Evolutionary conservation across 192 early-diverging fungal species (phyloP), one percentile per base, ranked within the genome.

Genomic region (Umbelopsis vinacea): DNA sequence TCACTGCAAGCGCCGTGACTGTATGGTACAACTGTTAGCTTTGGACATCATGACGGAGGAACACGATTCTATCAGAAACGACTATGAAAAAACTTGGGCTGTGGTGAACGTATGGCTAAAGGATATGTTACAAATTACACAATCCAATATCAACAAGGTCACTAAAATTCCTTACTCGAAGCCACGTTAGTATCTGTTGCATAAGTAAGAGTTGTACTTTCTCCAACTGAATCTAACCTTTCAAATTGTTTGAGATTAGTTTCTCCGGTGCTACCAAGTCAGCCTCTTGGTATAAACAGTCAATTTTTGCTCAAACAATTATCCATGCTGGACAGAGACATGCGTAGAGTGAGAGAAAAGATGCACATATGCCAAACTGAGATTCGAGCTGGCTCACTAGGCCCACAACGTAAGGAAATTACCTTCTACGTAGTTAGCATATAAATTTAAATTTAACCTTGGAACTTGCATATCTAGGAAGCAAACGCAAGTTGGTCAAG

Each of bases 1-100:
- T 71, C 82, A 85, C 66, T 71, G 70, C 22, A 79, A 78, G 29
- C 78, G 87, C 10, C 77, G 85, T 17, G 84, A 88, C 37, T 85
- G 76, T 43, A 57, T 88, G 19, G 75, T 80, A 22, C 82, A 88
- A 46, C 74, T 88, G 6, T 52, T 88, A 37, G 82, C 83, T 0
- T 40, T 81, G 35, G 70, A 71, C 46, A 67, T 75, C 14, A 81
- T 81, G 79, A 74, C 73, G 1, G 53, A 57, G n/a, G 71, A 66
- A 15, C 71, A 75, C 48, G 69, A 74, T 48, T 74, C 73, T 4
- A 67, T 48, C 4, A 35, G 73, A 12, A 46, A 33, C 8, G 67
- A 71, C 24, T 79, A 75, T 66, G 67, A 69, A 6, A 38, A 53
- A 29, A 71, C 21, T 35, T 73, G 53, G 71, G 53, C 57, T 63